Base-by-base conservation (phyloP, 768 basidiomycete species). In the Pisolithus microcarpus region DNA sequence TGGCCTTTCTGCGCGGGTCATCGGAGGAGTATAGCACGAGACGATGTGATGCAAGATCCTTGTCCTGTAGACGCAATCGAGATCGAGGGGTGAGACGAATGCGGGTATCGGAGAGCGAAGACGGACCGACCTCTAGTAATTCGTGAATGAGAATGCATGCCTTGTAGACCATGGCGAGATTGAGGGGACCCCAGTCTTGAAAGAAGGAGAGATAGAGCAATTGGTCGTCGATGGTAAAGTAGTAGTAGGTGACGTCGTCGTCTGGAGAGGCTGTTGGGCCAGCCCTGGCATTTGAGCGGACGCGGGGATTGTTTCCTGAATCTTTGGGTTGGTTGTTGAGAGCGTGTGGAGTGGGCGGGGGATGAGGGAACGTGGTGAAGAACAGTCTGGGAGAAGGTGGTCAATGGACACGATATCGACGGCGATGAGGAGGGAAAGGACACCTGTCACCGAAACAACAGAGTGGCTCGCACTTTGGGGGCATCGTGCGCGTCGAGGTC, bases 191-290 rank as follows among this genome's bases (percentile, higher is more conserved):
- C 84, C 90, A 94, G 67, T 96, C 92, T 65, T 91, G 84, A 66
- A 87, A 94, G 78, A 96, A 96, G 30, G 87, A 90, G 57, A 92
- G 79, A 72, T 96, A 96, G 58, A 87, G 77, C 36, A 96, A 77
- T 57, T 91, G 87, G 75, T 93, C 86, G 69, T 96, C 92, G 71
- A 95, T 81, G 51, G 87, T 90, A 73, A 95, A 92, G 71, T 86
- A 95, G 71, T 90, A 89, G 67, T 89, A 90, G 48, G 78, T 76
- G 51, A 84, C 80, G 56, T 80, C 76, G 57, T 87, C 85, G 59
- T 91, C 87, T 21, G 85, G 81, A 15, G 86, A 77, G 23, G 79
- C 73, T 39, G 82, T 77, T 30, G 80, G 77, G n/a, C 78, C 77
- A 37, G 73, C 78, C 63, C 71, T 76, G 7, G 79, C 74, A 61